Percentiles rank a stretch among this genome's conserved stretches.
Evolutionary conservation across 1,284 basidiomycete genomes (phyloP).

Genomic region (Gymnopus androsaceus): DNA sequence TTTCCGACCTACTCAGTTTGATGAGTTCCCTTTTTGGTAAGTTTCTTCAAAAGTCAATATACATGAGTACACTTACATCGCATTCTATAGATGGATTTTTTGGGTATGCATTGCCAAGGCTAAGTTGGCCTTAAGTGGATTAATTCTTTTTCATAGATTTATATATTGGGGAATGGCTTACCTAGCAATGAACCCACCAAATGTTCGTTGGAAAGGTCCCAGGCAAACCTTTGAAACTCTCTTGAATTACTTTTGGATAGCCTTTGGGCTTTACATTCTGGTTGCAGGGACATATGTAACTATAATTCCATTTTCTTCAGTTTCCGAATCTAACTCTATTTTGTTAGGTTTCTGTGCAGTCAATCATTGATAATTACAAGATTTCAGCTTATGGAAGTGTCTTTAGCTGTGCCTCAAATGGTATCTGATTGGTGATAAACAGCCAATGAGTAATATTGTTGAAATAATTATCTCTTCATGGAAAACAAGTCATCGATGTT

Average conservation of each 20-base stretch:
- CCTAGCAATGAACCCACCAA: constrained; percentile 39
- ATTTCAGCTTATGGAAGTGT: too few relatives aligned
- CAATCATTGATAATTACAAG: too few relatives aligned
- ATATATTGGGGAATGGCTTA: constrained; percentile 51
- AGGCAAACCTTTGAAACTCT: constrained; percentile 38
- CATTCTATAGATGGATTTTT: constrained; percentile 36
- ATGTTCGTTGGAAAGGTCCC: constrained; percentile 35
- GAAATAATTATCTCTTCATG: too few relatives aligned
- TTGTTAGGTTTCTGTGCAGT: too few relatives aligned
- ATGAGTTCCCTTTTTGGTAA: constrained; percentile 49
- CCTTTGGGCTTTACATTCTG: constrained; percentile 41
- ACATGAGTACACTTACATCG: background rate
- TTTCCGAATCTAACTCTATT: too few relatives aligned
- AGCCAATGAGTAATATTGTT: too few relatives aligned
- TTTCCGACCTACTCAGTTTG: constrained; percentile 46
- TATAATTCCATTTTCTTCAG: too few relatives aligned
- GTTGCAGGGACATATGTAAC: constrained; percentile 45
- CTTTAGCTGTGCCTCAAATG: too few relatives aligned
- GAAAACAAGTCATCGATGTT: too few relatives aligned
- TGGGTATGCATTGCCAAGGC: constrained; percentile 21
- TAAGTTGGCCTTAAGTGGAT: background rate
- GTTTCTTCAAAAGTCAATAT: constrained; percentile 14
- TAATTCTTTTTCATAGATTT: constrained; percentile 26
- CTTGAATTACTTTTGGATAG: constrained; percentile 41
- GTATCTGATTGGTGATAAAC: too few relatives aligned